Evolutionary conservation across 2,329 filamentous ascomycete genomes (phyloP).

Genomic region (Bertia moriformis): DNA sequence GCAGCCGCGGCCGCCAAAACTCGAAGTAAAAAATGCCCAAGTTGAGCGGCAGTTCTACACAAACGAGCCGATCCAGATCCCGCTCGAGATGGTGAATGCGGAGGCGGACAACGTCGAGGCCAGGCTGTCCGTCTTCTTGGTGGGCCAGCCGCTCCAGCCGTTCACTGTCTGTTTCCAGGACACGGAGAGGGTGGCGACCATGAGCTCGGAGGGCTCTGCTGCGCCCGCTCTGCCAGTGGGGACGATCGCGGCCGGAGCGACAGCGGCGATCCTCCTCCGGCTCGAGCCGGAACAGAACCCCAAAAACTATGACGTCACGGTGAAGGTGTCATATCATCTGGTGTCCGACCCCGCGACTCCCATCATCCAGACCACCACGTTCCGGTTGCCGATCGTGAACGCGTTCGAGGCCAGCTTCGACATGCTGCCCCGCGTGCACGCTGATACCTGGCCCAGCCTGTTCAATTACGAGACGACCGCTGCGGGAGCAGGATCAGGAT

Average conservation of each 20-base stretch:
- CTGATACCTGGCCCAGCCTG: conserved; percentile 72
- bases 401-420: conserved; percentile 91
- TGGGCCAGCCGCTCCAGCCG: conserved; percentile 37
- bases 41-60: conserved; percentile 66
- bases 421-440: conserved; percentile 64
- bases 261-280: conserved; percentile 26
- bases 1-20: conserved; percentile 78
- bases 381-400: conserved; percentile 59
- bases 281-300: conserved; percentile 34
- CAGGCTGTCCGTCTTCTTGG: conserved; percentile 53
- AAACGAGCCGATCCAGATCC: conserved; percentile 59
- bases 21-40: conserved; percentile 53
- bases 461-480: conserved; percentile 60
- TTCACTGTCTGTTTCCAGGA: conserved; percentile 25
- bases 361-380: conserved; percentile 57
- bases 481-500: conserved; percentile 19
- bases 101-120: conserved; percentile 69
- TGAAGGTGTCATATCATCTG: conserved; percentile 67
- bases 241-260: conserved; percentile 28
- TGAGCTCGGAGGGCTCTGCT: conserved; percentile 23
- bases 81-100: conserved; percentile 61
- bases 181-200: conserved; percentile 15
- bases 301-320: conserved; percentile 49
- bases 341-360: conserved; percentile 67
- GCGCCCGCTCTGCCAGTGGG: conserved; percentile 27